Evolutionary conservation across 1,139 yeast species (phyloP).

Genomic region (Blastobotrys aristatus): DNA sequence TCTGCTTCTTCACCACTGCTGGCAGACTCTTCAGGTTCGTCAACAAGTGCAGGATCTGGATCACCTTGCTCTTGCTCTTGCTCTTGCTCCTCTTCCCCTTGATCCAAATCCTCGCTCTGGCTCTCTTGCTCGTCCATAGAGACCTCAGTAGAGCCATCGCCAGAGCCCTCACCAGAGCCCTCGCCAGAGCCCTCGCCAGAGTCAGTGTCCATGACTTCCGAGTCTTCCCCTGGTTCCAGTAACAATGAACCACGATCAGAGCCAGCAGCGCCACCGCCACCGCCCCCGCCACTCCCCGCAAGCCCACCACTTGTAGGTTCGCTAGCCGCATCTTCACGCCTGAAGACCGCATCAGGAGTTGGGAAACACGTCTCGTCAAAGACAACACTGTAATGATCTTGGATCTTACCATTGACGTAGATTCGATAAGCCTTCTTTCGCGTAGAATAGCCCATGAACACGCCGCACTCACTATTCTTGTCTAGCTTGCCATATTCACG

Average conservation of each 20-base stretch:
- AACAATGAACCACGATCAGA: not conserved
- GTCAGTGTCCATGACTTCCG: not conserved
- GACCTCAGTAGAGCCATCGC: not conserved
- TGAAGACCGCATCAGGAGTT: too few species aligned
- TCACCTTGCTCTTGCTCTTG: not conserved
- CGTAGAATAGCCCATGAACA: too few species aligned
- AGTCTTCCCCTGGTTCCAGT: not conserved
- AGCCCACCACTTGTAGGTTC: not conserved
- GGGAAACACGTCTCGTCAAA: conserved; percentile 2
- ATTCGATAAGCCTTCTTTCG: conserved; percentile 4
- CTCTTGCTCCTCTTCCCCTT: too few species aligned
- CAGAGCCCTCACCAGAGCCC: not conserved
- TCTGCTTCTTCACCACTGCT: too few species aligned
- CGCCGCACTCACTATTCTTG: not conserved
- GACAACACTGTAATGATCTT: not conserved
- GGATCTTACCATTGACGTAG: not conserved
- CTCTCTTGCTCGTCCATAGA: not conserved
- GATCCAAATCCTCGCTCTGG: not conserved
- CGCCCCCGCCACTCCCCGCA: not conserved
- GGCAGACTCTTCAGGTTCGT: not conserved
- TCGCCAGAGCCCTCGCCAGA: not conserved
- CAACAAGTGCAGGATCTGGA: not conserved
- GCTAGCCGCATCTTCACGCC: not conserved
- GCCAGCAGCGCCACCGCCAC: not conserved
- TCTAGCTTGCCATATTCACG: not conserved